These are phyloP conservation scores for Wilhelminamyces savonicus DNA, from an alignment of 805 yeast genomes.

Conservation along the genomic window DNA sequence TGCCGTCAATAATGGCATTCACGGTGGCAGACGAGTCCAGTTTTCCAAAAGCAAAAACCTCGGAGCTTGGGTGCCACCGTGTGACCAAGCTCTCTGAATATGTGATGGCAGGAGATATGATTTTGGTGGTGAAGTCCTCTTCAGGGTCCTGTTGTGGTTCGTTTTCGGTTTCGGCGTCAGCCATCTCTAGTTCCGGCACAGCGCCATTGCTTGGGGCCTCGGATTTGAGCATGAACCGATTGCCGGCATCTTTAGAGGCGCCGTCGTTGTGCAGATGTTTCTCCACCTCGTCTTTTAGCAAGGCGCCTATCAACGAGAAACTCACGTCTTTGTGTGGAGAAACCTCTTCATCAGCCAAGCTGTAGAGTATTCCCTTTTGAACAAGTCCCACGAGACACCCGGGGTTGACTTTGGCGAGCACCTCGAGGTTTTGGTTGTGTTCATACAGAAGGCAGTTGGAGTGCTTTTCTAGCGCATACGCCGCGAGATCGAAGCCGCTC, in stretches of 20 bases:
- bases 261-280: slow-evolving; percentile 20
- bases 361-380: slow-evolving; percentile 78
- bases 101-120: slow-evolving; percentile 29
- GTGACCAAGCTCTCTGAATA: slow-evolving; percentile 41
- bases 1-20: slow-evolving; percentile 22
- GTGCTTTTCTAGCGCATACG: slow-evolving; percentile 76
- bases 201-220: background rate
- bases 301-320: slow-evolving; percentile 42
- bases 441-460: slow-evolving; percentile 56
- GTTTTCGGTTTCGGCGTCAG: slow-evolving; percentile 1
- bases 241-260: slow-evolving; percentile 10
- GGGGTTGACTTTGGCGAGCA: slow-evolving; percentile 49
- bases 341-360: slow-evolving; percentile 37
- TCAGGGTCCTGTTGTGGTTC: background rate
- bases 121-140: slow-evolving; percentile 18
- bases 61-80: slow-evolving; percentile 51
- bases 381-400: slow-evolving; percentile 79
- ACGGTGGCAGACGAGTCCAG: slow-evolving; percentile 43
- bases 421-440: slow-evolving; percentile 31
- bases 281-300: slow-evolving; percentile 36
- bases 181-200: slow-evolving; percentile 1
- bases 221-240: slow-evolving; percentile 1
- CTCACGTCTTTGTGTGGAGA: slow-evolving; percentile 6
- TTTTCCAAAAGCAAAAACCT: slow-evolving; percentile 51
- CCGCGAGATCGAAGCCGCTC: slow-evolving; percentile 68